These are phyloP conservation scores for Solanum tacnaense DNA, from an alignment of 257 asterid species.

Conservation along the genomic window DNA sequence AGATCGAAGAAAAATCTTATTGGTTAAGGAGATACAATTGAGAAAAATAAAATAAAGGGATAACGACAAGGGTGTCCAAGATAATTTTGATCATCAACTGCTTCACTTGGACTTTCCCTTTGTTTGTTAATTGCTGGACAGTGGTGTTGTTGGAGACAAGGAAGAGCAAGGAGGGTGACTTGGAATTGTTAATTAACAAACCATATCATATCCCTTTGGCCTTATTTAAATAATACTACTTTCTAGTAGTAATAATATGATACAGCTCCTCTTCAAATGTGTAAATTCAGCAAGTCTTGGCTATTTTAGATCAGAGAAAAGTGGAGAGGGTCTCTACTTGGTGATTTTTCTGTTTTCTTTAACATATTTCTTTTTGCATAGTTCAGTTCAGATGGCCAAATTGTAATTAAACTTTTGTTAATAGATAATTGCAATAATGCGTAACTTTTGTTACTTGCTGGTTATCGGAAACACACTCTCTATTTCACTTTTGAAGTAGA, in stretches of 20 bases:
- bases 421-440: slow-evolving; percentile 28
- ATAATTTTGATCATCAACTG: not conserved
- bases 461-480: not conserved
- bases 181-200: not conserved
- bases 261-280: not conserved
- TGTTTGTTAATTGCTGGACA: not conserved
- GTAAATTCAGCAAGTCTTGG: slow-evolving; percentile 3
- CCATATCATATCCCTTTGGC: not conserved
- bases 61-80: not conserved
- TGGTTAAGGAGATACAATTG: not conserved
- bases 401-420: slow-evolving; percentile 47
- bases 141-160: not conserved
- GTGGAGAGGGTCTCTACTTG: not conserved
- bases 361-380: not conserved
- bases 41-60: not conserved
- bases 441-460: not conserved
- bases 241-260: not conserved
- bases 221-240: not conserved
- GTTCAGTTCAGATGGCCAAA: slow-evolving; percentile 26
- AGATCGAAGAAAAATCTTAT: slow-evolving; percentile 10
- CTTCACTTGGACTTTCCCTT: not conserved
- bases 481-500: too few species aligned
- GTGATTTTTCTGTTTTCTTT: not conserved
- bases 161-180: not conserved
- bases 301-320: not conserved